These are phyloP conservation scores for Ramularia collo-cygni DNA, from an alignment of 2,329 filamentous ascomycete genomes.

Conservation along the genomic window DNA sequence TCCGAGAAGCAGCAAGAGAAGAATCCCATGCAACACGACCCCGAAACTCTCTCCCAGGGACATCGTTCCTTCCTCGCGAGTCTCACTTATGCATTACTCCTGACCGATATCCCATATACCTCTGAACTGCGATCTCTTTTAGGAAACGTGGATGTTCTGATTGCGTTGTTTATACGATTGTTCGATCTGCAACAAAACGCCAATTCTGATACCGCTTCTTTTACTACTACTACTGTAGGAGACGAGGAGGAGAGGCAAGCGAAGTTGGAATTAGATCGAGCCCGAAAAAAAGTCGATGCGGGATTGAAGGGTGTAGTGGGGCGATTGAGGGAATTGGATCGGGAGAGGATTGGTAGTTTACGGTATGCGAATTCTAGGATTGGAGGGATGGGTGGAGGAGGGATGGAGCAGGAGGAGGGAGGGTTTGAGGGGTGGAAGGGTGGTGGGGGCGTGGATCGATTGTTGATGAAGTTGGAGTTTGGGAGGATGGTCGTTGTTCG, in stretches of 20 bases:
- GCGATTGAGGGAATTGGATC: slow-evolving; percentile 56
- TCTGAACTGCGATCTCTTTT: slow-evolving; percentile 60
- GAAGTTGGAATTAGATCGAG: slow-evolving; percentile 54
- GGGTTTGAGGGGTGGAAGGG: slow-evolving; percentile 64
- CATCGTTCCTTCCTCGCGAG: slow-evolving; percentile 70
- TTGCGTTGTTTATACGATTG: slow-evolving; percentile 68
- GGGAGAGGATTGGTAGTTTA: slow-evolving; percentile 33
- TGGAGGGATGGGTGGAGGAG: slow-evolving; percentile 24
- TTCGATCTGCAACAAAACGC: slow-evolving; percentile 69
- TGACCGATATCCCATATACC: slow-evolving; percentile 59
- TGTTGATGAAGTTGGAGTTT: slow-evolving; percentile 86
- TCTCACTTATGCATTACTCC: slow-evolving; percentile 59
- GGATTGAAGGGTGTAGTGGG: slow-evolving; percentile 57
- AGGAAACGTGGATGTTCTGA: slow-evolving; percentile 71
- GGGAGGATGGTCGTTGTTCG: slow-evolving; percentile 22
- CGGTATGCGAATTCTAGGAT: slow-evolving; percentile 20
- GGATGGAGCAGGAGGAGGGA: slow-evolving; percentile 25
- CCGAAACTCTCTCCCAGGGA: slow-evolving; percentile 73
- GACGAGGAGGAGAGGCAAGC: slow-evolving; percentile 66
- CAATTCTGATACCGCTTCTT: slow-evolving; percentile 75
- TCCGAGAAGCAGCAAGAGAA: background rate
- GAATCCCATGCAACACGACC: slow-evolving; percentile 55
- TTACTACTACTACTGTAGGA: slow-evolving; percentile 49
- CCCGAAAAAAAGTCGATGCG: slow-evolving; percentile 57
- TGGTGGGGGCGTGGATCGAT: slow-evolving; percentile 66